A percentile compares a stretch with the other conserved stretches of the same genome.
Conservation (phyloP, 1,139 yeast genomes). For the Arxiozyma slooffiae region DNA sequence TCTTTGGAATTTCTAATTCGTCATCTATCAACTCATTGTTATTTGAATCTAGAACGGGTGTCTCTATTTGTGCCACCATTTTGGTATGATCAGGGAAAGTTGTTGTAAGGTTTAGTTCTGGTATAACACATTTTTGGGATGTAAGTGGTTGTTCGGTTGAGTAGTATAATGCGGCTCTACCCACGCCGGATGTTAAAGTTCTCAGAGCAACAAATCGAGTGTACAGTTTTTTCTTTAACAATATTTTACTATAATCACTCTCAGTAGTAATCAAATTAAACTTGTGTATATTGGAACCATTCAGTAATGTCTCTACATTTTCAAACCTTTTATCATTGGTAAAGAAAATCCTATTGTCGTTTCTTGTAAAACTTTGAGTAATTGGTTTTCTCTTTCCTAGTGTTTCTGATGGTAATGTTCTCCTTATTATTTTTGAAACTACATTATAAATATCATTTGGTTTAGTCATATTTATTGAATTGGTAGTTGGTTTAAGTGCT, state of each 20-base stretch:
- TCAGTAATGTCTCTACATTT: conserved; percentile 53
- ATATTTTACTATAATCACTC: conserved; percentile 20
- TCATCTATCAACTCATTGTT: background rate
- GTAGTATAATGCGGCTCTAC: conserved; percentile 67
- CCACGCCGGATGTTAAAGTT: conserved; percentile 61
- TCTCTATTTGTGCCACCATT: conserved; percentile 25
- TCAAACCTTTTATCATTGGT: conserved; percentile 69
- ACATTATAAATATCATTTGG: conserved; percentile 14
- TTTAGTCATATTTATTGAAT: background rate
- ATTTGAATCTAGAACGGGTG: conserved; percentile 29
- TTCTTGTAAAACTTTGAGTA: background rate
- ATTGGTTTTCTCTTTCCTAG: background rate
- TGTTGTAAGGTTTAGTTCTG: conserved; percentile 62
- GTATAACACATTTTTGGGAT: conserved; percentile 77
- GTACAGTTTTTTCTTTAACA: conserved; percentile 45
- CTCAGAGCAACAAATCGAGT: conserved; percentile 59
- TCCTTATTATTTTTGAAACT: conserved; percentile 14
- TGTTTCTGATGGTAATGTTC: conserved; percentile 4
- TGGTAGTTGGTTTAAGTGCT: background rate
- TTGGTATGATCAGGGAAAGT: conserved; percentile 61
- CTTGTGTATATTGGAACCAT: conserved; percentile 18
- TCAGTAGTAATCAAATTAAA: conserved; percentile 20
- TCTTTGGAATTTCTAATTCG: conserved; percentile 34
- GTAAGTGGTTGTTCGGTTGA: conserved; percentile 68
- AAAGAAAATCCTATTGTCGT: conserved; percentile 44